Conservation (phyloP, 768 basidiomycete genomes). For the Candolleomyces efflorescens region DNA sequence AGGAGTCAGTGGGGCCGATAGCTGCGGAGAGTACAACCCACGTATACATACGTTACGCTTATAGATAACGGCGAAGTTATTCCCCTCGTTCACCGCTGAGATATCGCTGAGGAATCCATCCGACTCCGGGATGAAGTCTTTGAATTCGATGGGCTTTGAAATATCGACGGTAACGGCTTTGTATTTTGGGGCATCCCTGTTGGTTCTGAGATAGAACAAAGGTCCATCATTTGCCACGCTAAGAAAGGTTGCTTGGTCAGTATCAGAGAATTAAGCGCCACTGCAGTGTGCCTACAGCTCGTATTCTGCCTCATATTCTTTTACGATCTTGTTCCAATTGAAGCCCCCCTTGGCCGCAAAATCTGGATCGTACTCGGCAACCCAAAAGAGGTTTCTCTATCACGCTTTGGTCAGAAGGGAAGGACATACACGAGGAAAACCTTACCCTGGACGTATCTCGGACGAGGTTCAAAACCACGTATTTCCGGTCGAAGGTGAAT, state of each 20-base stretch:
- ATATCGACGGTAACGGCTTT: slow-evolving; percentile 65
- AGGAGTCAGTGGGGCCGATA: neutral
- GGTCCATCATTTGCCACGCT: slow-evolving; percentile 66
- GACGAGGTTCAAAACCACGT: slow-evolving; percentile 48
- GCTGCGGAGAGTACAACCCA: neutral
- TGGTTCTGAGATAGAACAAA: slow-evolving; percentile 60
- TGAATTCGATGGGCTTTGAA: slow-evolving; percentile 41
- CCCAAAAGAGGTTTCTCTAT: slow-evolving; percentile 73
- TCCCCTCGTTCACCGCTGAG: slow-evolving; percentile 39
- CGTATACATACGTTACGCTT: slow-evolving; percentile 58
- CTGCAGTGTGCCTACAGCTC: slow-evolving; percentile 43
- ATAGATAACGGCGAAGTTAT: slow-evolving; percentile 59
- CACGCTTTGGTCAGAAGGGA: neutral
- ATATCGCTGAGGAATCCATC: slow-evolving; percentile 54
- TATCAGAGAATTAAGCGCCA: neutral
- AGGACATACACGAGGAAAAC: slow-evolving; percentile 5
- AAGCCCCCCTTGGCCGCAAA: slow-evolving; percentile 55
- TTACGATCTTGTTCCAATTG: slow-evolving; percentile 66
- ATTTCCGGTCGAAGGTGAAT: slow-evolving; percentile 63
- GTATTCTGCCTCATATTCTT: slow-evolving; percentile 68
- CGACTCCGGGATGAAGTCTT: slow-evolving; percentile 66
- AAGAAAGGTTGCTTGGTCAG: slow-evolving; percentile 5
- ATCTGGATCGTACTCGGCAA: slow-evolving; percentile 58
- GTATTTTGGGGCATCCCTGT: slow-evolving; percentile 60
- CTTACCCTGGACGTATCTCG: slow-evolving; percentile 64